A percentile compares a stretch with the other conserved stretches of the same genome.
These are phyloP conservation scores for Ensete ventricosum DNA, from an alignment of 176 grass and related monocot species.

Conservation along the genomic window DNA sequence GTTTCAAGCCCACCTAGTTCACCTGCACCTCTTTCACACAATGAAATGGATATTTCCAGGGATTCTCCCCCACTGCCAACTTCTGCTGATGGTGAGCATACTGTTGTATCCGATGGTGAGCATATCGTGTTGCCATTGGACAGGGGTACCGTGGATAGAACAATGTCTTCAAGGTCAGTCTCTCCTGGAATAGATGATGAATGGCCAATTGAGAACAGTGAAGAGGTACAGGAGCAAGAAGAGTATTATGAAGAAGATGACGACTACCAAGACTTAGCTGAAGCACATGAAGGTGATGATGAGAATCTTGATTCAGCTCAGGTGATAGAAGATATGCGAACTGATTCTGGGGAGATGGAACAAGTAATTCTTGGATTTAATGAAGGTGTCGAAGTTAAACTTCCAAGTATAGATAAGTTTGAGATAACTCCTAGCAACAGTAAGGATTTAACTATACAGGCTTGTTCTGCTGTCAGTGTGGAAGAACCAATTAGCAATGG, in stretches of 20 bases:
- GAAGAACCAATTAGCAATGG: constrained; percentile 32
- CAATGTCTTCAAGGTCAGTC: constrained; percentile 36
- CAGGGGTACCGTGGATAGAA: constrained; percentile 34
- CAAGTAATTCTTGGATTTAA: constrained; percentile 89
- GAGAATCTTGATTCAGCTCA: constrained; percentile 53
- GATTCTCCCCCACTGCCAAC: constrained; percentile 84
- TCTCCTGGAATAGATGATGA: constrained; percentile 59
- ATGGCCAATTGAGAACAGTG: constrained; percentile 58
- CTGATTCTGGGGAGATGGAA: constrained; percentile 42
- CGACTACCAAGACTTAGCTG: constrained; percentile 47
- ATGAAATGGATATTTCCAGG: constrained; percentile 91
- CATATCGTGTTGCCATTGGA: constrained; percentile 33
- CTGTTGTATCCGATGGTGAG: constrained; percentile 54
- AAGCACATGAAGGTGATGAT: constrained; percentile 48
- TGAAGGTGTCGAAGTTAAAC: constrained; percentile 85
- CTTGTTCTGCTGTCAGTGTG: constrained; percentile 18
- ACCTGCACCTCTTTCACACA: constrained; percentile 66
- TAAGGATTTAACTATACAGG: constrained; percentile 26
- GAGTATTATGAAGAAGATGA: constrained; percentile 66
- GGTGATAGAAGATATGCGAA: constrained; percentile 42
- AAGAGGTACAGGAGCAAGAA: constrained; percentile 37
- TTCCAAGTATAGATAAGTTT: constrained; percentile 49
- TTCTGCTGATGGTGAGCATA: constrained; percentile 81
- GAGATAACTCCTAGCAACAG: constrained; percentile 45
- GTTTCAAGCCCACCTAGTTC: constrained; percentile 84